These are phyloP conservation scores for Caryopteris hybrid DNA, from an alignment of 305 asterid genomes.

Conservation along the genomic window DNA sequence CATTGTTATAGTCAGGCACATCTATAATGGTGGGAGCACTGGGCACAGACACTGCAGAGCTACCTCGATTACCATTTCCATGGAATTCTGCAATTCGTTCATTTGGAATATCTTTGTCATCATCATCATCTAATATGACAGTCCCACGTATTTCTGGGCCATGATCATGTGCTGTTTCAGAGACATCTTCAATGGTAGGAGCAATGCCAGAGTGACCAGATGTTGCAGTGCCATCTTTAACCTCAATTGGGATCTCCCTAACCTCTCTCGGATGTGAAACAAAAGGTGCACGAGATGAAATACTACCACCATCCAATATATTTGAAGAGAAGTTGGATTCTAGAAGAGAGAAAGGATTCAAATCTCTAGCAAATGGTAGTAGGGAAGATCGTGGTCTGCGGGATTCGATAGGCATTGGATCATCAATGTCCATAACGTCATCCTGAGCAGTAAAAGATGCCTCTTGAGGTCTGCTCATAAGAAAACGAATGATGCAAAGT, in stretches of 20 bases:
- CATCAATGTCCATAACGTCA: conserved; percentile 83
- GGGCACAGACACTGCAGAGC: conserved; percentile 19
- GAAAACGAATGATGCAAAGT: conserved; percentile 1
- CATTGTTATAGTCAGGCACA: conserved; percentile 61
- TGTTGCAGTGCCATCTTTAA: conserved; percentile 54
- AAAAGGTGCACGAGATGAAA: conserved; percentile 37
- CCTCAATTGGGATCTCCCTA: conserved; percentile 68
- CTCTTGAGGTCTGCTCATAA: conserved; percentile 43
- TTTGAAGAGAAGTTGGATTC: conserved; percentile 46
- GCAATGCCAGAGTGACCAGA: conserved; percentile 42
- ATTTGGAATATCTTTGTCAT: conserved; percentile 29
- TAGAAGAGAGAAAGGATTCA: conserved; percentile 51
- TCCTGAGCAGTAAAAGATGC: conserved; percentile 39
- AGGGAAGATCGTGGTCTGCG: conserved; percentile 45
- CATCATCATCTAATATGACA: conserved; percentile 51
- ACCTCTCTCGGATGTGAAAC: conserved; percentile 77
- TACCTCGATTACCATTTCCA: conserved; percentile 11
- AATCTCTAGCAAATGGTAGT: conserved; percentile 38
- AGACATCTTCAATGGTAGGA: conserved; percentile 59
- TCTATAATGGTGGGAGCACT: conserved; percentile 55
- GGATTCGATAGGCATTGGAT: conserved; percentile 38
- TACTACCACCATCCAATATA: conserved; percentile 36
- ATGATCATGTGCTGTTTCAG: conserved; percentile 47
- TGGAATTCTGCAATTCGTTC: conserved; percentile 22
- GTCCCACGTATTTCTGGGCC: conserved; percentile 57